Conservation (phyloP, 2,329 filamentous ascomycete genomes). For the Arthrobotrys musiformis region DNA sequence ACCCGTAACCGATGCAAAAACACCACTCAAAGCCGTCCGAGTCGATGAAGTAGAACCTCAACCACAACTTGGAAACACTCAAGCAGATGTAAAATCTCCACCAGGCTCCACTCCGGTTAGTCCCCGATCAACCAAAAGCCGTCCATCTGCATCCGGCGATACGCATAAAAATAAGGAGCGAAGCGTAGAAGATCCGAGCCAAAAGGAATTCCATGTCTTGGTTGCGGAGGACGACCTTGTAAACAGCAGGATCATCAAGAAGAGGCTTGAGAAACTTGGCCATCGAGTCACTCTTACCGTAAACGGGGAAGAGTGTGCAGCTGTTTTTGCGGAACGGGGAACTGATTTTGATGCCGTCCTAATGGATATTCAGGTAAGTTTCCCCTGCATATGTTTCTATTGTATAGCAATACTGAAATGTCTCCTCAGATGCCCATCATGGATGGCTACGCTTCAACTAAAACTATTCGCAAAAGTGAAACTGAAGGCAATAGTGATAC, state of each 20-base stretch:
- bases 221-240: constrained; percentile 90
- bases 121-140: background rate
- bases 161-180: constrained; percentile 13
- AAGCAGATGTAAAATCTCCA: background rate
- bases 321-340: constrained; percentile 73
- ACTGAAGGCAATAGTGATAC: constrained; percentile 64
- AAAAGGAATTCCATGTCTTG: constrained; percentile 72
- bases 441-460: constrained; percentile 82
- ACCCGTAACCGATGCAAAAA: constrained; percentile 47
- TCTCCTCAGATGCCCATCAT: constrained; percentile 84
- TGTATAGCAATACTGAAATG: constrained; percentile 25
- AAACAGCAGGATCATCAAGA: constrained; percentile 83
- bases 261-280: constrained; percentile 79
- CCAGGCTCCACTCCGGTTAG: background rate
- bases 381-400: constrained; percentile 9
- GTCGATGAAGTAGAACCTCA: constrained; percentile 28
- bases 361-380: constrained; percentile 89
- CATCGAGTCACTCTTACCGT: constrained; percentile 77
- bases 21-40: constrained; percentile 38
- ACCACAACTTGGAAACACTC: constrained; percentile 4
- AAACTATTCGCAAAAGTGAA: constrained; percentile 82
- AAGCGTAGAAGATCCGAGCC: background rate
- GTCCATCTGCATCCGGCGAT: constrained; percentile 17
- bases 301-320: constrained; percentile 86
- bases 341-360: constrained; percentile 78